Conservation (phyloP, 352 stramenopile genomes). For the Phytophthora megakarya region DNA sequence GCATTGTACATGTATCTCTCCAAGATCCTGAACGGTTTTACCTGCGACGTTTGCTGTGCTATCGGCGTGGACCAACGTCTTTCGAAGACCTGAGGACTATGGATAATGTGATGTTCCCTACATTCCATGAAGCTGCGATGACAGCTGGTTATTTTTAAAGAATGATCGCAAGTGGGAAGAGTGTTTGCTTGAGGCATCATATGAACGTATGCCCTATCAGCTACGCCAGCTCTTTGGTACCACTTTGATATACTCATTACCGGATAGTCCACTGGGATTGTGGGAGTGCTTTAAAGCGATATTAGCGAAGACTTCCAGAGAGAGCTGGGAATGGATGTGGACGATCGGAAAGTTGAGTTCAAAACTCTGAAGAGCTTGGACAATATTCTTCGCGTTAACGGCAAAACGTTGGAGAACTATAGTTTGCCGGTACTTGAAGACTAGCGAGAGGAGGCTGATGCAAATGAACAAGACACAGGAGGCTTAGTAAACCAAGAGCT, state of each 20-base stretch:
- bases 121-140: constrained; percentile 17
- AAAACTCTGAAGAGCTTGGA: no score
- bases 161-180: constrained; percentile 27
- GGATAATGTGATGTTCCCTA: no score
- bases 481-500: no score
- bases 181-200: constrained; percentile 25
- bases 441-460: neutral
- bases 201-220: no score
- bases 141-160: constrained; percentile 22
- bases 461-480: no score
- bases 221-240: no score
- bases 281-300: constrained; percentile 23
- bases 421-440: neutral
- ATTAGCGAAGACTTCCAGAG: constrained; percentile 2
- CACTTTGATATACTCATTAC: constrained; percentile 27
- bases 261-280: neutral
- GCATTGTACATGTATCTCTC: constrained; percentile 27
- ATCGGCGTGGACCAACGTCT: no score
- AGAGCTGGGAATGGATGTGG: no score
- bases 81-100: no score
- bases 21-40: constrained; percentile 31
- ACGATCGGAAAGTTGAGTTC: no score
- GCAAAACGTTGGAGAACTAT: constrained; percentile 10
- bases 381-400: no score
- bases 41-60: no score